phyloP scores from a whole-genome alignment of 495 filamentous ascomycete genomes.

The Hypoxylon intermedium region DNA sequence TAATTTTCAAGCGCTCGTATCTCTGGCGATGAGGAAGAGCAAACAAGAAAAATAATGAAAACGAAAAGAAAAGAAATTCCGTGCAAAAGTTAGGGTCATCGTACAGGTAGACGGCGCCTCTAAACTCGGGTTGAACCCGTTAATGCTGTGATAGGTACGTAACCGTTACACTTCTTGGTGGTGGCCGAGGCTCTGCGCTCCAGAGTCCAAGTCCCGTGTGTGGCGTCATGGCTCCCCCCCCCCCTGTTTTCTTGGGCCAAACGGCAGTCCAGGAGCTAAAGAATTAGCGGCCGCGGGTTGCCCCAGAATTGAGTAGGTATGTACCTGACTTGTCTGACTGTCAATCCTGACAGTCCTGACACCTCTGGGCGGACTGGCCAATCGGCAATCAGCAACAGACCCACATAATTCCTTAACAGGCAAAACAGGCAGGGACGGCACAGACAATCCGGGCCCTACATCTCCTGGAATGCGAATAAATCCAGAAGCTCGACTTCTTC shows the following conservation, averaged over 20 bases:
- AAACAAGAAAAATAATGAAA: no score
- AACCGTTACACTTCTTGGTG: no score
- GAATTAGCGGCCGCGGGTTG: background rate
- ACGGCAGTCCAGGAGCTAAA: background rate
- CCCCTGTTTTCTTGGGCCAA: background rate
- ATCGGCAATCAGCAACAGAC: conserved; percentile 19
- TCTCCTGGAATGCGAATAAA: background rate
- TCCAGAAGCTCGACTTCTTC: background rate
- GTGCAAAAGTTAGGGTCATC: no score
- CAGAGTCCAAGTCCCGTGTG: conserved; percentile 9
- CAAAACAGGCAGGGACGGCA: background rate
- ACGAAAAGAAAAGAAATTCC: no score
- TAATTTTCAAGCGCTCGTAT: no score
- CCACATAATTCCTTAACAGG: conserved; percentile 20
- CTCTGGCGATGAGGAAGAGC: no score
- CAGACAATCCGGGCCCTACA: conserved; percentile 7
- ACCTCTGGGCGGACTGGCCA: no score
- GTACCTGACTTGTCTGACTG: no score
- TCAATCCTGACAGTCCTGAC: no score
- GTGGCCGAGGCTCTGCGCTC: background rate
- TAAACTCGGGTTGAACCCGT: no score
- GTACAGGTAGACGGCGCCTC: no score
- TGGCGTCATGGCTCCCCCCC: conserved; percentile 14
- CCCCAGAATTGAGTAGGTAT: background rate
- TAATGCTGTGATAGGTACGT: no score